These are phyloP conservation scores for Heliamphora exappendiculata DNA, from an alignment of 148 eudicot species.

Conservation along the genomic window DNA sequence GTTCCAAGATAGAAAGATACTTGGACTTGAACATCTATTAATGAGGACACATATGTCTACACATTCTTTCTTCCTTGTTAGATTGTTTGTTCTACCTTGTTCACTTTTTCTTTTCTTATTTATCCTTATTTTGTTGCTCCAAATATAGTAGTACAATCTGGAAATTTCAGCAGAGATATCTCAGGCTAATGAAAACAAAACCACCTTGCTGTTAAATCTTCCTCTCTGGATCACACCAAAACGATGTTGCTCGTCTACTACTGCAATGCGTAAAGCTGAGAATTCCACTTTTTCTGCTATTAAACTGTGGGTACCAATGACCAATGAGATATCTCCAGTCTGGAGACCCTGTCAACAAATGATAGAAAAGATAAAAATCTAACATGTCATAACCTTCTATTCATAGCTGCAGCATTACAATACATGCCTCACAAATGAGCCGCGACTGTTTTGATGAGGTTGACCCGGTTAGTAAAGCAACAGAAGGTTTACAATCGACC, in stretches of 20 bases:
- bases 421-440: slow-evolving; percentile 59
- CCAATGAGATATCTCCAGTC: slow-evolving; percentile 69
- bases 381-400: neutral
- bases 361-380: slow-evolving; percentile 13
- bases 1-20: neutral
- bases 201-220: slow-evolving; percentile 85
- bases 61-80: neutral
- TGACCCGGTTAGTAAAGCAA: slow-evolving; percentile 87
- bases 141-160: neutral
- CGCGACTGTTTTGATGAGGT: slow-evolving; percentile 75
- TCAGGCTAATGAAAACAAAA: neutral
- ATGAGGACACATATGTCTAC: neutral
- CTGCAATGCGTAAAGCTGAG: slow-evolving; percentile 75
- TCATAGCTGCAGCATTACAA: neutral
- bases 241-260: slow-evolving; percentile 93
- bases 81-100: neutral
- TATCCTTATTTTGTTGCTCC: neutral
- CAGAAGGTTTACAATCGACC: slow-evolving; percentile 41
- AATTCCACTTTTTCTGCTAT: slow-evolving; percentile 80
- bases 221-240: slow-evolving; percentile 99
- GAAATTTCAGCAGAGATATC: neutral
- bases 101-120: neutral
- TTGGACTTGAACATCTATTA: neutral
- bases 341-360: slow-evolving; percentile 61
- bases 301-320: slow-evolving; percentile 90